Evolutionary conservation across 306 rosid species (phyloP).

Genomic region (Cucurbita pepo): DNA sequence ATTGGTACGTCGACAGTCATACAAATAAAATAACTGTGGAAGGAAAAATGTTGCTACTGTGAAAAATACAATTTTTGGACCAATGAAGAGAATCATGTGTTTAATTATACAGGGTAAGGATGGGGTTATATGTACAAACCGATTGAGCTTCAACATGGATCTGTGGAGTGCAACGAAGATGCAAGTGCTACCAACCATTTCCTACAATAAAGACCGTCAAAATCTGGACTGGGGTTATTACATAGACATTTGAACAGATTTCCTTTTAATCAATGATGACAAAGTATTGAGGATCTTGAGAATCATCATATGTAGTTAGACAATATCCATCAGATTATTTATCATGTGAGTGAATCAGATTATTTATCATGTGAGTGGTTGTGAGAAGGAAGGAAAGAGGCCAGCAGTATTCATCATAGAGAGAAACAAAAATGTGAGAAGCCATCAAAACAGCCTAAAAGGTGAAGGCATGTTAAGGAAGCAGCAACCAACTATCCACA

Average conservation of each 20-base stretch:
- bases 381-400: not conserved
- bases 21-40: not conserved
- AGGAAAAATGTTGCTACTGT: not conserved
- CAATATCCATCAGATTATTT: not conserved
- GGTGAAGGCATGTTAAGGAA: not conserved
- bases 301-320: not conserved
- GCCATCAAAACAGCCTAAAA: not conserved
- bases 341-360: too few relatives aligned
- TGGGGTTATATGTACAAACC: slow-evolving; percentile 29
- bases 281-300: not conserved
- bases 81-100: not conserved
- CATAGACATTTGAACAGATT: not conserved
- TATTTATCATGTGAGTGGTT: not conserved
- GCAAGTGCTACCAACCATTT: slow-evolving; percentile 50
- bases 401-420: not conserved
- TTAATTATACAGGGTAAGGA: not conserved
- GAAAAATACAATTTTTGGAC: not conserved
- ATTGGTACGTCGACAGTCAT: not conserved
- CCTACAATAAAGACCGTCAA: slow-evolving; percentile 34
- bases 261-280: not conserved
- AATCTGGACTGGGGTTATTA: not conserved
- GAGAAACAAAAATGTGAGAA: not conserved
- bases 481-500: not conserved
- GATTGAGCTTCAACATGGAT: slow-evolving; percentile 70
- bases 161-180: slow-evolving; percentile 69